Conservation (phyloP, 202 grass and related monocot species). For the Schoenoplectus tabernaemontani region DNA sequence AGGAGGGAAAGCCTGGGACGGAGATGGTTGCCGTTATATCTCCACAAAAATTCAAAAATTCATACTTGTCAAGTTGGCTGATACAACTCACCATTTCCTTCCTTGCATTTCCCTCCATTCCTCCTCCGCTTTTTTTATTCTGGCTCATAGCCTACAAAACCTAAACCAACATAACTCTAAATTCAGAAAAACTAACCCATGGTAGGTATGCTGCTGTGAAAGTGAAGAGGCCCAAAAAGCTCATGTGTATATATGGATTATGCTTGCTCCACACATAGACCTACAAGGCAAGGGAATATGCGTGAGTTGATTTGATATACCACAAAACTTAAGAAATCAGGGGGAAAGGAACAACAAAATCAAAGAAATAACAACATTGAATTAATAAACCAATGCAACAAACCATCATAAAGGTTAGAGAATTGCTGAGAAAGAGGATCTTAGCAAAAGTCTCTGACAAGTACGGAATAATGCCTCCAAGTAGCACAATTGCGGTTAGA, state of each 20-base stretch:
- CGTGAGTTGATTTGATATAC: too few species aligned
- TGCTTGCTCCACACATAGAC: constrained; percentile 99
- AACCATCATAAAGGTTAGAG: constrained; percentile 99
- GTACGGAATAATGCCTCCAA: constrained; percentile 96
- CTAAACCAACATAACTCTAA: background rate
- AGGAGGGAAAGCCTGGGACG: too few species aligned
- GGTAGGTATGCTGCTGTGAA: constrained; percentile 97
- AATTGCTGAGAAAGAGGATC: constrained; percentile 98
- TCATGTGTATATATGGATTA: constrained; percentile 98
- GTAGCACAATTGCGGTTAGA: constrained; percentile 75
- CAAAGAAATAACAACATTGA: background rate
- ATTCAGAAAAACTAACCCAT: constrained; percentile 46
- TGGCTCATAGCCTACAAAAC: background rate
- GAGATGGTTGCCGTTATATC: background rate
- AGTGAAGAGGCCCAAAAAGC: constrained; percentile 94
- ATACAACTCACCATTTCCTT: too few species aligned
- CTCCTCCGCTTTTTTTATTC: background rate
- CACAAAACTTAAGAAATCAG: background rate
- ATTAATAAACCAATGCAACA: constrained; percentile 3
- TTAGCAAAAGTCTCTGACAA: constrained; percentile 80
- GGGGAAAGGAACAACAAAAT: background rate
- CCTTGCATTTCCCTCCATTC: background rate
- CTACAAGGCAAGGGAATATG: constrained; percentile 37
- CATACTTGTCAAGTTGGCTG: background rate
- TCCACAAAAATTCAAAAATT: background rate